Evolutionary conservation across 2,329 filamentous ascomycete genomes (phyloP), one percentile per base, ranked within the genome.

Genomic region (Pseudocercospora ulei): DNA sequence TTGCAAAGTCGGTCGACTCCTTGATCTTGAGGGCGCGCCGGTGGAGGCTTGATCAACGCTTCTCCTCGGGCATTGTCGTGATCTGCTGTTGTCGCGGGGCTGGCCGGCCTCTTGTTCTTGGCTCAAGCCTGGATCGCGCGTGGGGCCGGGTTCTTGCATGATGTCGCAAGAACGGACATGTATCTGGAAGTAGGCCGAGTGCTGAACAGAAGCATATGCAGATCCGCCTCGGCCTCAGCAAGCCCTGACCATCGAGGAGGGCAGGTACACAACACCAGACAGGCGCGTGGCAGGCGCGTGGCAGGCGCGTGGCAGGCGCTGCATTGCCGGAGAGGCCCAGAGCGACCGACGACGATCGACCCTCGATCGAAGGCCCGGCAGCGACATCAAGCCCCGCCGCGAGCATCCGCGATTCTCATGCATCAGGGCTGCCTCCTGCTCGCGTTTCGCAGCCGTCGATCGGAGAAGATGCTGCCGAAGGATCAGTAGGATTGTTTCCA

Each of bases 41-140:
- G 29, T 39, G 18, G 38, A 12, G 4, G 38, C 38, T 30, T 16
- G 13, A 16, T 33, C 42, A n/a, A 30, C 33, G 29, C 38, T 45
- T 16, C 12, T 18, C 24, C 33, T 35, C 12, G 33, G 26, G n/a
- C 20, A 19, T 8, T 18, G 6, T 26, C 33, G 22, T 18, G 22
- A 14, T 35, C 33, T 26, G 25, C 26, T 35, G 33, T 26, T 35
- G 20, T 14, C 20, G 20, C 22, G 12, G 12, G 33, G 22, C 11
- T 11, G 8, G 7, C 3, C 29, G 22, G 13, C 11, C 11, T 35
- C 22, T 25, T 16, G 14, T 35, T 14, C 33, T 8, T 35, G 20
- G 13, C 7, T 9, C 9, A 14, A 26, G 9, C 22, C 22, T 35
- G 33, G 9, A 19, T 7, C 13, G 11, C 9, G 13, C 14, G 33